Evolutionary conservation across 2,329 filamentous ascomycete species (phyloP), one percentile per base, ranked within the genome.

Genomic region (Penicillium psychrosexuale): DNA sequence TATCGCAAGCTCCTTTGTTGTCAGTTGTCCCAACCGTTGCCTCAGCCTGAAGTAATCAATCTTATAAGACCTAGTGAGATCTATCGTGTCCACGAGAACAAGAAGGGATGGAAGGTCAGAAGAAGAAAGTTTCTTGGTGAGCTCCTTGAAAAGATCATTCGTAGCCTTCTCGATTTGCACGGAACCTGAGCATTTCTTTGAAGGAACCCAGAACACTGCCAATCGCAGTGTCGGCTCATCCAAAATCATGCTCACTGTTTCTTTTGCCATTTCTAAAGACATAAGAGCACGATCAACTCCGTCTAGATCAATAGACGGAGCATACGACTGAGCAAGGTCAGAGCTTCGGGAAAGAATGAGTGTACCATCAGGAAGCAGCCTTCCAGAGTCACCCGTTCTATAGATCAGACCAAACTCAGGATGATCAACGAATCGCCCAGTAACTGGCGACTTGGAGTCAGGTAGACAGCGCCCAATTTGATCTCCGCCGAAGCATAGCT

Each of bases 401-500:
- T 96, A 96, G 0, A 97, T 73, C 1, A 85, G 83, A 1, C 91
- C 91, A 67, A 84, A 88, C 0, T 69, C 57, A 0, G 85, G 80
- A 65, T 95, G 88, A 0, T 84, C 60, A 45, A 93, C 78, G 56
- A 96, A 90, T 62, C 86, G 90, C 12, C 79, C 73, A 0, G 76
- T 71, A 0, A 87, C 90, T 38, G 89, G 72, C 3, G 81, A 78
- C 0, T 47, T 24, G 1, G 24, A 28, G 13, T 30, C 31, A 12
- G 48, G 22, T 17, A 62, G 37, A 27, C 39, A 19, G 2, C n/a
- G 43, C 24, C 45, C 57, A 5, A 96, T 84, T 72, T 96, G 91
- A 46, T 89, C 84, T 11, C 91, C 92, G 13, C 90, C 91, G 69
- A 96, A 94, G 66, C 89, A 95, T 7, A 96, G 79, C 69, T 96